phyloP scores from a whole-genome alignment of 2,329 filamentous ascomycete species.

The Xylaria hypoxylon region DNA sequence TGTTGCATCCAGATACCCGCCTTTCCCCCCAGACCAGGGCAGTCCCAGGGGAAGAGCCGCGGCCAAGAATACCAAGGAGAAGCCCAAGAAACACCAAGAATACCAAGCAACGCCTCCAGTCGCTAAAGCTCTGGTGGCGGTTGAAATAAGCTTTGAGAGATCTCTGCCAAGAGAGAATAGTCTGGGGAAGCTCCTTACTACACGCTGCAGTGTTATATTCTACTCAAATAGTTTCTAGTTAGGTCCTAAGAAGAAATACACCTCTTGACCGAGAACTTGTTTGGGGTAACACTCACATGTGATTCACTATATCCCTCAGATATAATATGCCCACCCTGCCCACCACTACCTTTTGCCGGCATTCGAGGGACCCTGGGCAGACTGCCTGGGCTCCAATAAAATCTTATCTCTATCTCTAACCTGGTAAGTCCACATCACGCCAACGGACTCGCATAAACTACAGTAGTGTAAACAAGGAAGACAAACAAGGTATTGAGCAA shows the following conservation, averaged over 20 bases:
- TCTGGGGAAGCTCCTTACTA: constrained; percentile 21
- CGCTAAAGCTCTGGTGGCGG: not conserved
- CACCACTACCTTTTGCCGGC: constrained; percentile 5
- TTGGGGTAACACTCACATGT: not conserved
- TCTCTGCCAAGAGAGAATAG: constrained; percentile 26
- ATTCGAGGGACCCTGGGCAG: not conserved
- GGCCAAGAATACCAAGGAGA: constrained; percentile 37
- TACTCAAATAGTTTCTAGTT: too few relatives aligned
- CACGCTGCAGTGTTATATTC: not conserved
- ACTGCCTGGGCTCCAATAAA: not conserved
- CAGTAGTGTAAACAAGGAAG: constrained; percentile 1
- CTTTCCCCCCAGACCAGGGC: not conserved
- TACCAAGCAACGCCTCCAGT: constrained; percentile 30
- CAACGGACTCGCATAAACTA: constrained; percentile 16
- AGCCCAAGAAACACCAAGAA: constrained; percentile 32
- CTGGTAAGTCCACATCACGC: constrained; percentile 8
- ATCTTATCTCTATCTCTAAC: constrained; percentile 8
- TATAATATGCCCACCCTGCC: not conserved
- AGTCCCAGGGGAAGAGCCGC: constrained; percentile 12
- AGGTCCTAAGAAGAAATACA: not conserved
- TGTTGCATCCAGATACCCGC: constrained; percentile 12
- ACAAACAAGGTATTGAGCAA: not conserved
- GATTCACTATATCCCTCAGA: constrained; percentile 1
- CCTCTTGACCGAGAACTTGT: not conserved
- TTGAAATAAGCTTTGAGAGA: constrained; percentile 37